Percentiles rank a stretch among this genome's conserved stretches.
Evolutionary conservation across 306 rosid genomes (phyloP).

Genomic region (Calophaca sinica): DNA sequence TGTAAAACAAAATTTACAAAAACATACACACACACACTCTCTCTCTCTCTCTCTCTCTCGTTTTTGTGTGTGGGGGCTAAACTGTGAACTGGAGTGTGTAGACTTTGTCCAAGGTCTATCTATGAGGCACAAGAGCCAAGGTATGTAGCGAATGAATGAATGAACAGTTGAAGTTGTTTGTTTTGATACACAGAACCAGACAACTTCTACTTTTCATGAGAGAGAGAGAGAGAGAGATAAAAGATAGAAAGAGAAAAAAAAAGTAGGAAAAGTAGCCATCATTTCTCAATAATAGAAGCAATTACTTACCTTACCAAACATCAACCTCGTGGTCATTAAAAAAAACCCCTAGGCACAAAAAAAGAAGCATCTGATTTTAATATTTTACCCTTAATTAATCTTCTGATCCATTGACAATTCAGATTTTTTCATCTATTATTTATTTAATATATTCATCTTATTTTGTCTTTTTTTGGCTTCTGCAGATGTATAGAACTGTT

Average conservation of each 20-base stretch:
- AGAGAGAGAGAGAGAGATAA: constrained; percentile 52
- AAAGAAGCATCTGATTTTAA: constrained; percentile 52
- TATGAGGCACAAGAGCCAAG: constrained; percentile 62
- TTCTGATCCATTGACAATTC: constrained; percentile 36
- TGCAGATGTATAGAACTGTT: constrained; percentile 95
- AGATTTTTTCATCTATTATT: constrained; percentile 12
- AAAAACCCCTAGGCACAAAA: constrained; percentile 45
- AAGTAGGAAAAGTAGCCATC: constrained; percentile 74
- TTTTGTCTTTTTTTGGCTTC: constrained; percentile 38
- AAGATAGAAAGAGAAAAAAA: constrained; percentile 33
- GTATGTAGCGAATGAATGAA: constrained; percentile 63
- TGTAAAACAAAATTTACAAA: constrained; percentile 37
- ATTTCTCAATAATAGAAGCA: constrained; percentile 95
- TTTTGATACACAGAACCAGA: constrained; percentile 68
- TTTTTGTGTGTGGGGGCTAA: background rate
- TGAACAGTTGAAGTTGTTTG: constrained; percentile 60
- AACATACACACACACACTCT: background rate
- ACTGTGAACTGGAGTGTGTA: constrained; percentile 20
- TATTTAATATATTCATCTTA: constrained; percentile 25
- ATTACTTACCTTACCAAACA: constrained; percentile 85
- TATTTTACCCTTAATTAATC: background rate
- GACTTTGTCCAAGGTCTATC: constrained; percentile 57
- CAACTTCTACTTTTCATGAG: constrained; percentile 77
- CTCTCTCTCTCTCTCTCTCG: background rate
- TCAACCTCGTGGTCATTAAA: constrained; percentile 74